Base-by-base conservation (phyloP, 2,329 filamentous ascomycete species). In the Trichophyton simii region DNA sequence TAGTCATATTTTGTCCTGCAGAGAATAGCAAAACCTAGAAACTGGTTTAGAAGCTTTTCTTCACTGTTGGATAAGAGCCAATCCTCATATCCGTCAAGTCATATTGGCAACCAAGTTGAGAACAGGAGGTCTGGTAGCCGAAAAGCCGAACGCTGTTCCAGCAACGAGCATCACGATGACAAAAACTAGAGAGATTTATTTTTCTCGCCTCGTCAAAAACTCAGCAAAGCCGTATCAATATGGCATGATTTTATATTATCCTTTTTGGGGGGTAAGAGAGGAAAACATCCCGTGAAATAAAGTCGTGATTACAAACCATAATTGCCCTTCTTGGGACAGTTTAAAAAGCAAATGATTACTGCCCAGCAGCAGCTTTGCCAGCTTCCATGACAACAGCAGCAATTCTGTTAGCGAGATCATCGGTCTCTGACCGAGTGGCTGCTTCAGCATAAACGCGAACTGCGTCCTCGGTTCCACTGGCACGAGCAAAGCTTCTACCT, bases 391-490 rank as follows among this genome's bases (percentile, higher is more conserved):
- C 86, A 64, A 91, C 83, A 66, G 84, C 81, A 15, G 87, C 85
- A 57, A 97, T 90, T 72, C 90, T 89, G 68, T 85, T 85, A 62
- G 91, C 90, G 65, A 97, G 81, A 74, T 96, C 91, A 69, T 96
- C 91, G 0, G 91, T 91, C 75, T 97, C 92, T 15, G 86, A 88
- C 65, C 88, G 85, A 55, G 89, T 94, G 42, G 88, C 89, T 3
- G 94, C 94, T 77, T 99, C 94, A 6, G 92, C 92, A 71, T 99
- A 99, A 20, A 99, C 91, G 65, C 94, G 84, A 68, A 96, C 91
- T 1, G 91, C 92, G 73, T 99, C 95, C 75, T 99, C 94, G 0
- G 94, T 99, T 34, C 94, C 94, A 66, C 88, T 94, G 42, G 94
- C 91, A 68, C 94, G 86, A 6, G 91, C 94, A 74, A 99, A 99